Evolutionary conservation across 108 stramenopile species (phyloP).

Genomic region (Poteriospumella lacustris): DNA sequence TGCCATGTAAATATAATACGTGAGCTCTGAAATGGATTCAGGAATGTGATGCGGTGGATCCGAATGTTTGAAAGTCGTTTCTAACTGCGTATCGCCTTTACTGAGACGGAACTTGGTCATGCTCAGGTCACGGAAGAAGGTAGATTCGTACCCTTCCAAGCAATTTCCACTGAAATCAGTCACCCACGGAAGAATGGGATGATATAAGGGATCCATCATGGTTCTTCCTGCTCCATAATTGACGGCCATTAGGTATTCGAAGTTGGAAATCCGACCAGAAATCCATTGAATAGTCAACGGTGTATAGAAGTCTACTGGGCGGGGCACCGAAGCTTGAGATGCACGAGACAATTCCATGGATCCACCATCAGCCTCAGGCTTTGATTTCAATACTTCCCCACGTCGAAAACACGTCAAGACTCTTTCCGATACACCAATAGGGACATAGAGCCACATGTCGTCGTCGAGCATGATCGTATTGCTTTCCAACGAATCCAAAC

Average conservation of each 20-base stretch:
- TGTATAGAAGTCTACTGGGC: slow-evolving; percentile 34
- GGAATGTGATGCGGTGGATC: slow-evolving; percentile 63
- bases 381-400: too few species aligned
- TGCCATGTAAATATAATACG: slow-evolving; percentile 61
- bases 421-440: neutral
- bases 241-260: slow-evolving; percentile 63
- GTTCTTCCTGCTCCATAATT: slow-evolving; percentile 66
- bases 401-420: too few species aligned
- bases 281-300: slow-evolving; percentile 47
- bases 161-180: slow-evolving; percentile 49
- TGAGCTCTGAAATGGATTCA: slow-evolving; percentile 63
- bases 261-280: slow-evolving; percentile 54
- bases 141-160: slow-evolving; percentile 15
- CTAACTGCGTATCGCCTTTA: slow-evolving; percentile 68
- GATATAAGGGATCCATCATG: slow-evolving; percentile 49
- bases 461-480: slow-evolving; percentile 9
- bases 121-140: slow-evolving; percentile 50
- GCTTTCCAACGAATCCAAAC: neutral
- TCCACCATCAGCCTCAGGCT: neutral
- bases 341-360: neutral
- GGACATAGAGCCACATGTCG: slow-evolving; percentile 22
- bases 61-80: slow-evolving; percentile 55
- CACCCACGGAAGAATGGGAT: slow-evolving; percentile 68
- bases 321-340: neutral
- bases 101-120: slow-evolving; percentile 61